Base-by-base conservation (phyloP, 805 yeast species). In the Saccharomycopsis malanga region DNA sequence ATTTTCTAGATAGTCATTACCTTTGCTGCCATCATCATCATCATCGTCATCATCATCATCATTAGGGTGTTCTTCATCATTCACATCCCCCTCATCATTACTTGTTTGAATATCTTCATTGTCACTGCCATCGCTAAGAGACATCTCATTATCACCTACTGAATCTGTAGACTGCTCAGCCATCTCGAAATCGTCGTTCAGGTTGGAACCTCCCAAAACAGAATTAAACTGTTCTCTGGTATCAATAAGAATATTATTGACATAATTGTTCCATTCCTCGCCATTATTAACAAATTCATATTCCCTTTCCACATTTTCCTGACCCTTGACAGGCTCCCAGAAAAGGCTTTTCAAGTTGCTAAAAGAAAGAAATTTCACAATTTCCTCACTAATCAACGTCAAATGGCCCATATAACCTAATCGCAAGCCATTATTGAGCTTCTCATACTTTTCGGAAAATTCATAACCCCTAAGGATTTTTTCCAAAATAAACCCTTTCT, bases 361-460 rank as follows among this genome's bases (percentile, higher is more conserved):
- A 2, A 76, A 70, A 3, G 70, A 66, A 4, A 72, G 67, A 62
- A 93, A 93, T 61, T 93, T 93, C 42, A 88, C 96, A 39, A 93
- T 88, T 62, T 93, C 98, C 62, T 93, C 98, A 44, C 96, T 88
- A 48, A 93, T 87, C 44, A 93, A 69, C 4, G 95, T 87, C 54
- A 93, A 67, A 62, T 93, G 98, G n/a, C 98, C 98, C 87, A 89
- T 88, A 61, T 87, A 93, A 0, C 98, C 98, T 20, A 93, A 76
- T 46, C 97, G 71, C 12, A 87, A 74, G 3, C 49, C 46, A 14
- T 78, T 78, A 3, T 73, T 72, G 42, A 65, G 69, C 53, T 72
- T 73, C 60, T 87, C 88, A 53, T 79, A 73, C 48, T 74, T 77
- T 29, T 69, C 67, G 55, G 85, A 81, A 40, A 70, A 69, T 41